Conservation (phyloP, 345 rosid genomes). For the Populus pruinosa region DNA sequence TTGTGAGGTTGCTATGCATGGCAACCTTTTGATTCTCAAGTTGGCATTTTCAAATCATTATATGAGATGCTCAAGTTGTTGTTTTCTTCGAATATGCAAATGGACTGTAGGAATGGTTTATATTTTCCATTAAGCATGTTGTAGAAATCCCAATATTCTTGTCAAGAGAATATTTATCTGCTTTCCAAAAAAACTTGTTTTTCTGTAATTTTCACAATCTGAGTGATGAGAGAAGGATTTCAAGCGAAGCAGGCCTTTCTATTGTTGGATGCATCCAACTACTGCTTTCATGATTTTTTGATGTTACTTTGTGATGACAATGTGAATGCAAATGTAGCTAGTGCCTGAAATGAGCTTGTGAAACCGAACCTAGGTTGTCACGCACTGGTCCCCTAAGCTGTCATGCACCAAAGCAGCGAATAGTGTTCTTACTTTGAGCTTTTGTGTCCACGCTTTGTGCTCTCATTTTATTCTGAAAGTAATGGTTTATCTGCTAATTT, state of each 20-base stretch:
- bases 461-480: background rate
- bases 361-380: background rate
- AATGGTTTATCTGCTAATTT: background rate
- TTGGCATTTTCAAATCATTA: background rate
- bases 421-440: background rate
- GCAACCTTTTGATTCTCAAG: background rate
- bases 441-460: background rate
- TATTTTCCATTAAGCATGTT: background rate
- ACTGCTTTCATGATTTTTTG: background rate
- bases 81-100: background rate
- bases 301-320: background rate
- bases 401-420: background rate
- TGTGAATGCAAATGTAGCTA: background rate
- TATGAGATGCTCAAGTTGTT: background rate
- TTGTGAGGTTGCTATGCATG: background rate
- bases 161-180: background rate
- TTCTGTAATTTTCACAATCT: background rate
- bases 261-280: background rate
- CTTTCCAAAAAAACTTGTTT: background rate
- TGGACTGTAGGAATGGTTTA: background rate
- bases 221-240: background rate
- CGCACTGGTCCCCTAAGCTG: background rate
- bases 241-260: background rate
- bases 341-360: background rate
- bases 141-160: background rate